Base-by-base conservation (phyloP, 75 land plant genomes). In the Picea glauca region DNA sequence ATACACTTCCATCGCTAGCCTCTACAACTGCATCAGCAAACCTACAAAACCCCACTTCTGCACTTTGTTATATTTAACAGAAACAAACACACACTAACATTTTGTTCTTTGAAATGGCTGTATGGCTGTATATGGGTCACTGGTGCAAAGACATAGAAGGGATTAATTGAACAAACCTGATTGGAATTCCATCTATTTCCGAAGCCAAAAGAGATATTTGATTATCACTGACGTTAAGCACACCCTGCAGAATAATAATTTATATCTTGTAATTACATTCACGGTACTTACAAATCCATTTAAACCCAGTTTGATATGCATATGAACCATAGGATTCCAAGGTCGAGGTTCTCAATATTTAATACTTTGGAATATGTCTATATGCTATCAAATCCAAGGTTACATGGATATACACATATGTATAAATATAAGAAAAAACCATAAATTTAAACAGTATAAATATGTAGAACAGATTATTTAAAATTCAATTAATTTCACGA, bases 1-100 rank as follows among this genome's bases (percentile, higher is more conserved):
- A 94, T 14, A 92, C n/a, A 54, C 66, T 81, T 0, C 98, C 98
- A 79, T 92, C 93, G 7, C 83, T 76, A 72, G 84, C 89, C 74
- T 87, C 90, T 12, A 85, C 80, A 65, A 88, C 83, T 21, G 83
- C 91, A 75, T 94, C 95, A 20, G 92, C 89, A 46, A 92, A 87
- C 77, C 98, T 94, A 77, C 6, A 64, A 33, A 23, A 20, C 7
- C 18, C 31, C 33, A 9, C 75, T 5, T 40, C 35, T 46, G 7
- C 31, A 15, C 20, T n/a, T 0, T 6, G 0, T 60, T 26, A 31
- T 31, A 75, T 15, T 76, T 61, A 40, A 56, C 4, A 11, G 12
- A 31, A 74, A 23, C 20, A 20, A 12, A 78, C 12, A 35, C 12
- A 30, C 13, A 66, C 31, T 5, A 0, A 23, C 17, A 20, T 56